Evolutionary conservation across 1,284 basidiomycete genomes (phyloP), one percentile per base, ranked within the genome.

Genomic region (Melampsora occidentalis): DNA sequence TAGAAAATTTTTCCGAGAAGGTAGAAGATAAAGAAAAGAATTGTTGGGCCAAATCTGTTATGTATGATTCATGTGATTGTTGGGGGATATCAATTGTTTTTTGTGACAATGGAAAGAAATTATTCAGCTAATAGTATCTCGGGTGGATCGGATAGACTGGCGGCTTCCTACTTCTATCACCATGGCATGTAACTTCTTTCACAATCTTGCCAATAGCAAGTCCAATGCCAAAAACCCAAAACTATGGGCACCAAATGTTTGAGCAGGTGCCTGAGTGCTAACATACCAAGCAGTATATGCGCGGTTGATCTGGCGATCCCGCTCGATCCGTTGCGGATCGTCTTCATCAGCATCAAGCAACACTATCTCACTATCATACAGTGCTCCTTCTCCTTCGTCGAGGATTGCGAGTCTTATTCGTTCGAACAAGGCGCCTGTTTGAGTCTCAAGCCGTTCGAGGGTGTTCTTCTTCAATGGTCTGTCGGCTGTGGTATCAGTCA

Each of bases 211-310:
- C n/a, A 31, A 46, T 46, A 76, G 33, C 16, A 76, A 48, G 14
- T 49, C 49, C 14, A 76, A 51, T 20, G 51, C 53, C 14, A 76
- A 59, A 22, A 76, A 62, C 7, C 72, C 72, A 76, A 76, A 76
- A 61, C 65, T 68, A 49, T 76, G 64, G 2, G 65, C 65, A 7
- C 72, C 72, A 68, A 76, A 76, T 6, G 48, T 65, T 18, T 76
- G 65, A 20, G 35, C 20, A 18, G 33, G 35, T 1, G 49, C 65
- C 14, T 69, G 35, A 49, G 51, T 61, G 12, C 64, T 65, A 5
- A 76, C 42, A 20, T n/a, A 46, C 72, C 72, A 76, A 46, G 53
- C 72, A 9, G 66, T 64, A 31, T 57, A 68, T 2, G 72, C 35
- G 5, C 72, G 64, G n/a, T 68, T 64, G 33, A 39, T 73, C 35